Evolutionary conservation across 2,329 filamentous ascomycete species (phyloP), one percentile per base, ranked within the genome.

Genomic region (Fusarium sp.): DNA sequence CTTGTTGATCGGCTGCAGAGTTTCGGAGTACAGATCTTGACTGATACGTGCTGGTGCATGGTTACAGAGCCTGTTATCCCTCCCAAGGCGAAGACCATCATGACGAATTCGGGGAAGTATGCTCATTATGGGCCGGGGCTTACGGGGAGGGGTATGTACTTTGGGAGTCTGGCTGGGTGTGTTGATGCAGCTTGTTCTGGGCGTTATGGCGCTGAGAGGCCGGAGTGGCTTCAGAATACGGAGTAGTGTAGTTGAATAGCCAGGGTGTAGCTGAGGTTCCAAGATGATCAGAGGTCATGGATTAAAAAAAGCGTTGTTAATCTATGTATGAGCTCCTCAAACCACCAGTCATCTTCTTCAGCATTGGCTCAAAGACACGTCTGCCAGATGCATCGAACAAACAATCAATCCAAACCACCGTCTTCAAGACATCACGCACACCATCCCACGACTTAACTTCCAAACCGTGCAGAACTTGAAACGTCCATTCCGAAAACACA

Each of bases 121-220:
- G 62, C 65, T 4, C 68, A 71, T 17, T 71, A 71, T 32, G 68
- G 68, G 0, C 68, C 62, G 0, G 68, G 65, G 0, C 44, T 71
- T 1, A 71, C 62, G 3, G 58, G 68, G 14, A 59, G 65, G 20
- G 51, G 41, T 1, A 75, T 75, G 35, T 61, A 67, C 9, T 78
- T 77, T 56, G 71, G 65, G 1, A 70, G 71, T 17, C 40, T 76
- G 15, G 68, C 56, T 32, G 53, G 19, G 0, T 77, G 74, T 50
- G 65, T 76, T 33, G 57, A 67, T 2, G 67, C 70, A 2, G 73
- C 71, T 8, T 76, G 70, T 33, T 35, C 27, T 7, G 62, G 66
- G 2, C 27, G 4, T 15, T 64, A 52, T 40, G 41, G 58, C 20
- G 22, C 37, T 23, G 11, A 23, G 3, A 67, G 4, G 17, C 66